phyloP scores from a whole-genome alignment of 129 eudicot species.

The Helianthus annuus region HanXRQr2.0-SUNRISE NC_035443.2:4631233-4631732 shows the following conservation, averaged over 20 bases:
- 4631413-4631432: conserved; percentile 70
- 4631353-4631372: background rate
- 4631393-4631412: conserved; percentile 73
- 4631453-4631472: conserved; percentile 30
- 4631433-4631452: conserved; percentile 59
- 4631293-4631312: too few species aligned
- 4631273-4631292: too few species aligned
- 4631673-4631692: conserved; percentile 10
- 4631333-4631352: background rate
- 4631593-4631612: conserved; percentile 5
- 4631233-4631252: too few species aligned
- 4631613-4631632: conserved; percentile 30
- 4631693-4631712: background rate
- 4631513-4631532: conserved; percentile 38
- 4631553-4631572: conserved; percentile 18
- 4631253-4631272: too few species aligned
- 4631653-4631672: conserved; percentile 40
- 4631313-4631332: background rate
- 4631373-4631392: conserved; percentile 70
- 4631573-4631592: background rate
- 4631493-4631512: conserved; percentile 46
- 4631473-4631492: conserved; percentile 39
- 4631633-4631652: conserved; percentile 36
- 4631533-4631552: conserved; percentile 9
- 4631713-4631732: too few species aligned